A percentile compares a stretch with the other conserved stretches of the same genome.
Evolutionary conservation across 2,329 filamentous ascomycete species (phyloP).

Genomic region (Aspergillus brunneoviolaceus): DNA sequence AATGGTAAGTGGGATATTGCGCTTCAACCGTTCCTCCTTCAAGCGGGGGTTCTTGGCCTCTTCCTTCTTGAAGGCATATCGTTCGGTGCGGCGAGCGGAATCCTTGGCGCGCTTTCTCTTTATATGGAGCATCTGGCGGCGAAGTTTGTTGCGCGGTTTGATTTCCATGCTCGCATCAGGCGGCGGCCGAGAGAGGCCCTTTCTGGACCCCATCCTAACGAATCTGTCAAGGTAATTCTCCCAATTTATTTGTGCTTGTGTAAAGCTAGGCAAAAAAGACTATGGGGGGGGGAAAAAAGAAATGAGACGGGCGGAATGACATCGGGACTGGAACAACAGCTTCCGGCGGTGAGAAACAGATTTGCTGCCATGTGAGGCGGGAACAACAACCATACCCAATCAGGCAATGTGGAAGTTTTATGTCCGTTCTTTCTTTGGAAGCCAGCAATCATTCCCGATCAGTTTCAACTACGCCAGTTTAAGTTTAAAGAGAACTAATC

Average conservation of each 20-base stretch:
- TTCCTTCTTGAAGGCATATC: conserved; percentile 76
- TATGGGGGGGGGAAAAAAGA: neutral
- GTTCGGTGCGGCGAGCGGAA: conserved; percentile 70
- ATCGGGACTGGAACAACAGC: neutral
- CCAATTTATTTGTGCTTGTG: too few relatives aligned
- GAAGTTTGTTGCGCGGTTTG: conserved; percentile 72
- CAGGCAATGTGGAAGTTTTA: neutral
- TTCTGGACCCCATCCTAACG: conserved; percentile 51
- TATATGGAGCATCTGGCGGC: conserved; percentile 74
- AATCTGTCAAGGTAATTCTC: too few relatives aligned
- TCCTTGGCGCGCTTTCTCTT: conserved; percentile 76
- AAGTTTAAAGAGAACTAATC: too few relatives aligned
- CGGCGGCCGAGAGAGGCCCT: conserved; percentile 43
- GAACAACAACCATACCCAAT: neutral
- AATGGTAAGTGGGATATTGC: conserved; percentile 77
- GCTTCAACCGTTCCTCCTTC: conserved; percentile 68
- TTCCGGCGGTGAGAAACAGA: neutral
- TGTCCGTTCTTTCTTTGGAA: neutral
- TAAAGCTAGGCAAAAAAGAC: neutral
- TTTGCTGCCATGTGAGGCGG: too few relatives aligned
- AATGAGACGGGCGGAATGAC: neutral
- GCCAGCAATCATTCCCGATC: neutral
- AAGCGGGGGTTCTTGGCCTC: conserved; percentile 80
- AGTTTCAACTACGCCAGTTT: too few relatives aligned
- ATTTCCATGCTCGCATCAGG: conserved; percentile 50